A percentile compares a stretch with the other conserved stretches of the same genome.
phyloP scores from a whole-genome alignment of 768 basidiomycete genomes.

The Cyclocybe aegerita region DNA sequence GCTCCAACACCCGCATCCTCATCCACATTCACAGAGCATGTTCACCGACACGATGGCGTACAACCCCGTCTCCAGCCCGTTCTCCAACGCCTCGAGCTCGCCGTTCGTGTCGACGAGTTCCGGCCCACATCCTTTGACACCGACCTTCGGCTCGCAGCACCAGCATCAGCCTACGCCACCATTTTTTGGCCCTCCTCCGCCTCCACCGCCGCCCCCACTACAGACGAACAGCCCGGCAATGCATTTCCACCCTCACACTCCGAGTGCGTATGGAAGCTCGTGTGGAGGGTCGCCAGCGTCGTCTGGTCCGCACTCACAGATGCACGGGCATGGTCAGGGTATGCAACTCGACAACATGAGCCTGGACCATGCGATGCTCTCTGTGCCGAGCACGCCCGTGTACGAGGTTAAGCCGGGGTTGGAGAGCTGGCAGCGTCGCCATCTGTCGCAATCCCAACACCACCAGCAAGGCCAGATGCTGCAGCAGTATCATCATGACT shows the following conservation, averaged over 20 bases:
- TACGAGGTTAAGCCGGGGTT: slow-evolving; percentile 23
- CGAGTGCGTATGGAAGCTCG: slow-evolving; percentile 13
- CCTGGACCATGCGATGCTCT: slow-evolving; percentile 15
- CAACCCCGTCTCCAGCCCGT: slow-evolving; percentile 23
- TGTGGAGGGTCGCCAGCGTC: slow-evolving; percentile 10
- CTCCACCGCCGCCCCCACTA: not conserved
- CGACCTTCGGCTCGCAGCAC: slow-evolving; percentile 23
- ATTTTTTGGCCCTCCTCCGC: slow-evolving; percentile 17
- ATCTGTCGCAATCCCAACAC: not conserved
- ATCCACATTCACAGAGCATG: slow-evolving; percentile 4
- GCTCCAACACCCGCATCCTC: too few species aligned
- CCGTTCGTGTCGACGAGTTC: slow-evolving; percentile 25
- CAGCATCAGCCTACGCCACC: slow-evolving; percentile 26
- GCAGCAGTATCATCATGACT: slow-evolving; percentile 15
- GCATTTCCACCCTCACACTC: slow-evolving; percentile 15
- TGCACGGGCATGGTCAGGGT: slow-evolving; percentile 5
- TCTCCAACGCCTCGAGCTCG: slow-evolving; percentile 25
- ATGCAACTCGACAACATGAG: slow-evolving; percentile 9
- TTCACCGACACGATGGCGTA: slow-evolving; percentile 10
- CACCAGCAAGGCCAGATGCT: slow-evolving; percentile 16
- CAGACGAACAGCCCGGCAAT: slow-evolving; percentile 9
- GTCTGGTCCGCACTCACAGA: not conserved
- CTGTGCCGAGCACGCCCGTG: slow-evolving; percentile 18
- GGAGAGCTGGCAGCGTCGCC: slow-evolving; percentile 11
- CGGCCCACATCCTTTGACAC: slow-evolving; percentile 26